phyloP scores from a whole-genome alignment of 179 eudicot species.

The Sideroxylon spinosum region DNA sequence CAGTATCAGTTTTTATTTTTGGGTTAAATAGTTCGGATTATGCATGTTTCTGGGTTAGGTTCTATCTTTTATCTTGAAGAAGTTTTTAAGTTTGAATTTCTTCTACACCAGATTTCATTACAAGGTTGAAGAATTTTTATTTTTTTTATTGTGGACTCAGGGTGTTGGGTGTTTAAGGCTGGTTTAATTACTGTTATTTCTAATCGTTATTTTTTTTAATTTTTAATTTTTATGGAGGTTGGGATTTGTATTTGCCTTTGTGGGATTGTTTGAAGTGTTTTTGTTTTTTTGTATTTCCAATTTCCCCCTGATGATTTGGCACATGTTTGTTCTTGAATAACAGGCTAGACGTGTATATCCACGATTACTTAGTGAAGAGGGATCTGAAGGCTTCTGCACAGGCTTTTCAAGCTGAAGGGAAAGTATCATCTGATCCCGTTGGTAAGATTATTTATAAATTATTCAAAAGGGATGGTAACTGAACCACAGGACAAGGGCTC shows the following conservation, averaged over 20 bases:
- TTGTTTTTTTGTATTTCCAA: background rate
- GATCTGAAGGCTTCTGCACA: constrained; percentile 89
- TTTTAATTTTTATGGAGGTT: background rate
- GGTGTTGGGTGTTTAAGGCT: background rate
- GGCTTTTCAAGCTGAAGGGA: constrained; percentile 93
- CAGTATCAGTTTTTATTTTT: background rate
- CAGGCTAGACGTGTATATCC: constrained; percentile 96
- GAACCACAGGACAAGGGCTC: background rate
- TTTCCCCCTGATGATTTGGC: background rate
- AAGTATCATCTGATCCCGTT: constrained; percentile 96
- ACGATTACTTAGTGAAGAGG: constrained; percentile 92
- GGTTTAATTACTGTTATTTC: background rate
- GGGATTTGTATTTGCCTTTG: background rate
- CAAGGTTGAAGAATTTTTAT: background rate
- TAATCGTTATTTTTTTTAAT: background rate
- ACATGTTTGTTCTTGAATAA: constrained; percentile 14
- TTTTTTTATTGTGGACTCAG: background rate
- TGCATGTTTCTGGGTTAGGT: background rate
- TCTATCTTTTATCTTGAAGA: background rate
- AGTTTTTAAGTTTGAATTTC: background rate
- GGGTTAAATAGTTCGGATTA: background rate
- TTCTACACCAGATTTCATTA: background rate
- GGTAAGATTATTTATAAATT: constrained; percentile 37
- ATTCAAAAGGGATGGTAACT: background rate
- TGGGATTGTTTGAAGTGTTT: background rate